Percentiles rank a stretch among this genome's conserved stretches.
These are phyloP conservation scores for Prunus fruticosa DNA, from an alignment of 306 rosid species.

Conservation along the genomic window DNA sequence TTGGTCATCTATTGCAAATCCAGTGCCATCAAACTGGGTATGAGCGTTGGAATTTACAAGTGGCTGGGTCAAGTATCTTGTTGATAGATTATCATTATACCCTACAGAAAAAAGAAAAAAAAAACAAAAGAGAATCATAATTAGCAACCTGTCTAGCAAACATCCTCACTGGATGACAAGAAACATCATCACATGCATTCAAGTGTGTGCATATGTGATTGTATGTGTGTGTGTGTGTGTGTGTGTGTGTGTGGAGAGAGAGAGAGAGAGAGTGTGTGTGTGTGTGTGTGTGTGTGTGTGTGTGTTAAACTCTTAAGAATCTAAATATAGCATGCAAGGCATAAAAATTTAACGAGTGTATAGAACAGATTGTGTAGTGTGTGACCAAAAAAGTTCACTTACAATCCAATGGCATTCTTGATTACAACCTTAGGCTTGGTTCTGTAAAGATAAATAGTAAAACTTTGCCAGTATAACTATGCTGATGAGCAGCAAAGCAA, in stretches of 20 bases:
- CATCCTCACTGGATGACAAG: not conserved
- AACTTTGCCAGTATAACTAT: not conserved
- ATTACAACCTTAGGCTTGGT: not conserved
- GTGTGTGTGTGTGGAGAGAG: not conserved
- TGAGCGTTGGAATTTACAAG: slow-evolving; percentile 55
- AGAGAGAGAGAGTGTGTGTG: not conserved
- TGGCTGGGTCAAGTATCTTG: slow-evolving; percentile 56
- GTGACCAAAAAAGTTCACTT: not conserved
- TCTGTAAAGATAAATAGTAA: not conserved
- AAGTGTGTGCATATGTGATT: not conserved
- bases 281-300: not conserved
- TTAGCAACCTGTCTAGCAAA: not conserved
- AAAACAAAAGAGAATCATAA: slow-evolving; percentile 5
- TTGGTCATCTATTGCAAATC: slow-evolving; percentile 55
- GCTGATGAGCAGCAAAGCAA: not conserved
- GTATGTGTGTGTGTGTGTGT: not conserved
- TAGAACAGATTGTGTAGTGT: not conserved
- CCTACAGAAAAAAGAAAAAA: slow-evolving; percentile 31
- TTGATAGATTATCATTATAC: slow-evolving; percentile 44
- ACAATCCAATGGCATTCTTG: not conserved
- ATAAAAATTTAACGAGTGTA: not conserved
- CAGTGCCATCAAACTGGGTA: slow-evolving; percentile 47
- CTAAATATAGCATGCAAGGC: not conserved
- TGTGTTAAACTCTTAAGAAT: not conserved
- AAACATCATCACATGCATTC: not conserved